Evolutionary conservation across 768 basidiomycete species (phyloP).

Genomic region (Panus rudis): DNA sequence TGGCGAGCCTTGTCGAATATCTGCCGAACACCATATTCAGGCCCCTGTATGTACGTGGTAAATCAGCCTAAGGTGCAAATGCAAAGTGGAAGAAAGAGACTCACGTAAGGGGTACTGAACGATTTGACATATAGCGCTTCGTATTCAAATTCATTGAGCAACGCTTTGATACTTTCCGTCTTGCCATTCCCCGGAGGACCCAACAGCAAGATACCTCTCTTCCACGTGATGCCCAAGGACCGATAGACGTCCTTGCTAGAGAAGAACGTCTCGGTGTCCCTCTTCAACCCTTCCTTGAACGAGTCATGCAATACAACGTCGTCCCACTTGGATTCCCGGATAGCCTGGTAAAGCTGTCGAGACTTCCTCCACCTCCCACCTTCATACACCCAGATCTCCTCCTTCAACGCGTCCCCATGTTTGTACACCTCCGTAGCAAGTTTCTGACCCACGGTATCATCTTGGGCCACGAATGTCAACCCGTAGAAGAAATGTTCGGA

Average conservation of each 20-base stretch:
- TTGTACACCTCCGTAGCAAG: constrained; percentile 12
- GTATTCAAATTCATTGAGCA: constrained; percentile 20
- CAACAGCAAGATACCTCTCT: constrained; percentile 17
- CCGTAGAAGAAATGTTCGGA: constrained; percentile 1
- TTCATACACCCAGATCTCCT: constrained; percentile 33
- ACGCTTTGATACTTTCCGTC: constrained; percentile 30
- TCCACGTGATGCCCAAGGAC: constrained; percentile 33
- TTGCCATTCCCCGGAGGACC: constrained; percentile 33
- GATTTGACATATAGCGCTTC: constrained; percentile 35
- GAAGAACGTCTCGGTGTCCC: constrained; percentile 35
- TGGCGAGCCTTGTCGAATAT: constrained; percentile 31
- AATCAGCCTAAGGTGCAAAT: neutral
- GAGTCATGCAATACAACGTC: constrained; percentile 26
- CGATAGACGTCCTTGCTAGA: constrained; percentile 30
- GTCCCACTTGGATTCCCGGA: constrained; percentile 26
- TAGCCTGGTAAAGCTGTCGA: constrained; percentile 16
- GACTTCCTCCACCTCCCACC: constrained; percentile 28
- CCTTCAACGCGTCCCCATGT: constrained; percentile 12
- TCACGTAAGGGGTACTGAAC: constrained; percentile 25
- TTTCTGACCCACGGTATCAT: constrained; percentile 8
- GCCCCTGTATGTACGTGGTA: constrained; percentile 8
- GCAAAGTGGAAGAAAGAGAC: constrained; percentile 4
- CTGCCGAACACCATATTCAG: constrained; percentile 22
- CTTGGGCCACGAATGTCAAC: constrained; percentile 6
- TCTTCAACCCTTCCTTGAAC: constrained; percentile 27